Evolutionary conservation across 257 asterid genomes (phyloP).

Genomic region (Cynanchum wilfordii): DNA sequence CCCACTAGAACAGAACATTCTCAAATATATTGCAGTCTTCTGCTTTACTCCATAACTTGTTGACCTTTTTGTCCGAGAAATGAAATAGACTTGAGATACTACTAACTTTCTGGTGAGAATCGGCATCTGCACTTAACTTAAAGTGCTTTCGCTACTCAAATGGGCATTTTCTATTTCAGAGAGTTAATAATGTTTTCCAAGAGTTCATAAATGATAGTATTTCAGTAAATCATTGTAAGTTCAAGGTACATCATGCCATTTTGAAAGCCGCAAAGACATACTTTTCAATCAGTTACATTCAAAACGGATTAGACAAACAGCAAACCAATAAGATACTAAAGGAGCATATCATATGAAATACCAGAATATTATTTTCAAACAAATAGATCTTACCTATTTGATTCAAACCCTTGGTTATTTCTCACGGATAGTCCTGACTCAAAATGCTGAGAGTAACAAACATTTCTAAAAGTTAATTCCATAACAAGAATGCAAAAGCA

Average conservation of each 20-base stretch:
- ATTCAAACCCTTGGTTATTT: slow-evolving; percentile 56
- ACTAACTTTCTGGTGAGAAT: background rate
- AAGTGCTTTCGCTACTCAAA: background rate
- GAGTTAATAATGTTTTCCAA: background rate
- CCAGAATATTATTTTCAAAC: background rate
- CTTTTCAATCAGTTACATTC: background rate
- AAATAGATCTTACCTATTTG: slow-evolving; percentile 54
- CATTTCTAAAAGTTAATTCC: background rate
- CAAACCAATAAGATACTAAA: background rate
- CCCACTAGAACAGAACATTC: background rate
- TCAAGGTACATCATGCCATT: background rate
- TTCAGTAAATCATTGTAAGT: background rate
- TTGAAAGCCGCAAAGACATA: background rate
- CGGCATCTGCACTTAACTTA: background rate
- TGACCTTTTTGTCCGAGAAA: background rate
- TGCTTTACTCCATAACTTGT: background rate
- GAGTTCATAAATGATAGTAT: background rate
- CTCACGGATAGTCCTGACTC: slow-evolving; percentile 90
- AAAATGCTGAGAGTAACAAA: slow-evolving; percentile 58
- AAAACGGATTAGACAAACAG: background rate
- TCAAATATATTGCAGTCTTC: background rate
- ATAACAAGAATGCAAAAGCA: background rate
- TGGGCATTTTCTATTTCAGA: background rate
- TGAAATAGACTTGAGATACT: background rate
- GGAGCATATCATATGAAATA: background rate